Evolutionary conservation across 164 flowering plant species (phyloP), one percentile per base, ranked within the genome.

Genomic region (Euptelea pleiosperma): DNA sequence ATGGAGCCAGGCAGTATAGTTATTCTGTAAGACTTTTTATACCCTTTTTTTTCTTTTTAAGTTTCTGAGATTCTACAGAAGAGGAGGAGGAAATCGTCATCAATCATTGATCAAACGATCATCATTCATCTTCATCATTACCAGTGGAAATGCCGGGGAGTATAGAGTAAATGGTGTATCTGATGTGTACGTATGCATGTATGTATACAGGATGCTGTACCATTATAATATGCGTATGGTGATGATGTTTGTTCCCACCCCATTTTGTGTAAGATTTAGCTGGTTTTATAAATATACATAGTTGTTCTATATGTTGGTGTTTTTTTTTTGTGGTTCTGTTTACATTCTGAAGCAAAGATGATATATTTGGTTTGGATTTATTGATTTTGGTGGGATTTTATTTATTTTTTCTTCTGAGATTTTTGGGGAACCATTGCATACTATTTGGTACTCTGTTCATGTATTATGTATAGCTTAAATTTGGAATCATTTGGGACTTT

Each of bases 1-100:
- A 72, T 78, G 81, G 79, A 84, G 89, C 89, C 89, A 81, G 86
- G 86, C 86, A 81, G 67, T 66, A 60, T 60, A 62, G 62, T 51
- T 71, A n/a, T n/a, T 36, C 7, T n/a, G 44, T 44, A 57, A 46
- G 45, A 18, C 8, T 62, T 22, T 16, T 55, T 49, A 50, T 30
- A 25, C 50, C 40, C 61, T 45, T 49, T 12, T 14, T 34, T 52
- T 29, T 47, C 6, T 37, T 39, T 15, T 30, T 41, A 7, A 8
- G 19, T 39, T 15, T 40, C 18, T 45, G 60, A 53, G 24, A 58
- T 61, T 62, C 22, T 6, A 42, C n/a, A n/a, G n/a, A n/a, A n/a
- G n/a, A n/a, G n/a, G n/a, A n/a, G n/a, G n/a, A n/a, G n/a, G n/a
- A n/a, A 63, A 70, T 22, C 53, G 45, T 28, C 42, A 30, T 47